Base-by-base conservation (phyloP, 1,139 yeast species). In the Suhomyces wounanorum region DNA sequence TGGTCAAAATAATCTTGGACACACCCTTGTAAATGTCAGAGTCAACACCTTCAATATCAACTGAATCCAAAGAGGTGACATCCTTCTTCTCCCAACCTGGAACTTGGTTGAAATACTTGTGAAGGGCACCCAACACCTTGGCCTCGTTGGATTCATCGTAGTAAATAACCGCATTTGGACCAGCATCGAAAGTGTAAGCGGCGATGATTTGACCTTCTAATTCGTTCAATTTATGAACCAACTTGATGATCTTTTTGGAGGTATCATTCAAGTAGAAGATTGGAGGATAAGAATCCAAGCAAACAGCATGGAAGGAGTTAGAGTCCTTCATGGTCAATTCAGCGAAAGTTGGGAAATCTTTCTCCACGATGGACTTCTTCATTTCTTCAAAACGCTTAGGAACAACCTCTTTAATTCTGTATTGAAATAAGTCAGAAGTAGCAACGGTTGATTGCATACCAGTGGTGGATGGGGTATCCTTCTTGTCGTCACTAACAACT, bases 131-230 rank as follows among this genome's bases (percentile, higher is more conserved):
- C 61, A 87, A 77, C 10, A 94, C 85, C 57, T 76, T 77, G 28
- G 72, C 64, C 69, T 91, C 97, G 69, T 92, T 81, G 59, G 84
- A 76, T 59, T 80, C 79, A 65, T 87, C 84, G 67, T 92, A 94
- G 75, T 94, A 94, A 55, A 94, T 82, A 45, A 94, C 99, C 13
- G 97, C 96, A 72, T 94, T 94, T 67, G 99, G 99, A 64, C 99
- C 99, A 38, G 99, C 99, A 69, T 94, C 99, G 65, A 88, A 94
- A 3, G 99, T 95, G 70, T 94, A 94, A 36, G 98, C 98, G 23
- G 96, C 97, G 49, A 91, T 78, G 16, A 79, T 79, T 60, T 79
- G 76, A 47, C 88, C 88, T 57, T 80, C 85, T 49, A 67, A 66
- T 57, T 78, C 85, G 66, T 94, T 94, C 67, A 94, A 83, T 52